Evolutionary conservation across 306 rosid species (phyloP).

Genomic region (Mucuna pruriens): DNA sequence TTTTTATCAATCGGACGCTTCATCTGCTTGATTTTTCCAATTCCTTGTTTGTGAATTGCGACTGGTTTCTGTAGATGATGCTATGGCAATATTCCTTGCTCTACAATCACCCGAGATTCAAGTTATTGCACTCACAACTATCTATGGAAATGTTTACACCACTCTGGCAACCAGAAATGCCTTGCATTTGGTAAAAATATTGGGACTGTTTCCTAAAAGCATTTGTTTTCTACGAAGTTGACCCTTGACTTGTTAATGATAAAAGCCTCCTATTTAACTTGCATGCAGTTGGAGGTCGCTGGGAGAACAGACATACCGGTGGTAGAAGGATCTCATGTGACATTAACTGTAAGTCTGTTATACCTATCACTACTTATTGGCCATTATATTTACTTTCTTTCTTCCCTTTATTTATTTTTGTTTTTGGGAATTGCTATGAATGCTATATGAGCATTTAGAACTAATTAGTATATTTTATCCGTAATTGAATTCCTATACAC

Average conservation of each 20-base stretch:
- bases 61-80: constrained; percentile 68
- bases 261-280: constrained; percentile 9
- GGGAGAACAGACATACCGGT: constrained; percentile 93
- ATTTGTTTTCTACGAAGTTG: neutral
- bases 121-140: constrained; percentile 89
- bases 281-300: constrained; percentile 80
- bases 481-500: neutral
- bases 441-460: neutral
- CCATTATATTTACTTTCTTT: neutral
- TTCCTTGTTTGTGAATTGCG: constrained; percentile 28
- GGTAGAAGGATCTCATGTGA: constrained; percentile 96
- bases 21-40: constrained; percentile 21
- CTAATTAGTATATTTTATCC: neutral
- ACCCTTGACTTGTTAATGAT: neutral
- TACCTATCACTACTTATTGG: neutral
- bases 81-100: constrained; percentile 92
- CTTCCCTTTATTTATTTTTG: neutral
- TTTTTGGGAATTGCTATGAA: neutral
- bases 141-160: constrained; percentile 88
- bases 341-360: constrained; percentile 64
- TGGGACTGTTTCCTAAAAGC: neutral
- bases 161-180: constrained; percentile 93
- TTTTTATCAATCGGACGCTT: neutral
- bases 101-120: constrained; percentile 75
- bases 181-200: constrained; percentile 77